phyloP scores from a whole-genome alignment of 2,329 filamentous ascomycete genomes.

The Pseudogymnoascus sp. region DNA sequence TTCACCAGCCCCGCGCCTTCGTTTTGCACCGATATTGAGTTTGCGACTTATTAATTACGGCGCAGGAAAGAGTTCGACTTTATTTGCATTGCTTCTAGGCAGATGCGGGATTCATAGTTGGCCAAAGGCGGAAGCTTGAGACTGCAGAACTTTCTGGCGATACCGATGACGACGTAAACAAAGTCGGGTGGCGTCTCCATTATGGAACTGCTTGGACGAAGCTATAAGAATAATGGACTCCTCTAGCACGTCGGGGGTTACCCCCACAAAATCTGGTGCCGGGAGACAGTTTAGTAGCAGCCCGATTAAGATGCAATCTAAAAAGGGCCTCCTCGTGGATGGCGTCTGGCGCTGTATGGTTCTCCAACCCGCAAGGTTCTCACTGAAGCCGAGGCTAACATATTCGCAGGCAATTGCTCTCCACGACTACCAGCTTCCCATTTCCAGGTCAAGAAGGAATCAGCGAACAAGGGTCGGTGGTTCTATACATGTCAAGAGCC shows the following conservation, averaged over 20 bases:
- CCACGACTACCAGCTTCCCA: conserved; percentile 41
- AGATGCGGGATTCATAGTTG: neutral
- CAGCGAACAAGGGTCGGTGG: conserved; percentile 40
- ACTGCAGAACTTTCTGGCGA: neutral
- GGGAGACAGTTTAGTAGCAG: neutral
- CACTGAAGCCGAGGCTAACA: neutral
- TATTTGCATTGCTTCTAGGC: neutral
- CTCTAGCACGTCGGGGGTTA: neutral
- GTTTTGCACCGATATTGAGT: neutral
- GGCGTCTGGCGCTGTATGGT: conserved; percentile 33
- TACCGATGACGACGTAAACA: conserved; percentile 1
- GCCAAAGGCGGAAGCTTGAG: neutral
- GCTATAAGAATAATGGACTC: neutral
- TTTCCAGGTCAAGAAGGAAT: conserved; percentile 41
- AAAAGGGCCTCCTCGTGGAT: conserved; percentile 26
- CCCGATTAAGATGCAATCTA: neutral
- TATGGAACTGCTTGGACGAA: neutral
- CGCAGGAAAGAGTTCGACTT: neutral
- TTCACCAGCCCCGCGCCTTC: neutral
- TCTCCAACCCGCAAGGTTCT: neutral
- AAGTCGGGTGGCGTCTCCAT: neutral
- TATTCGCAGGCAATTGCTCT: conserved; percentile 38
- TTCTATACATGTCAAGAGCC: conserved; percentile 46
- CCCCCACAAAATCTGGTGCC: neutral
- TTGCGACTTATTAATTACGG: neutral